These are phyloP conservation scores for Peltaster fructicola DNA, from an alignment of 2,329 filamentous ascomycete species.

Conservation along the genomic window DNA sequence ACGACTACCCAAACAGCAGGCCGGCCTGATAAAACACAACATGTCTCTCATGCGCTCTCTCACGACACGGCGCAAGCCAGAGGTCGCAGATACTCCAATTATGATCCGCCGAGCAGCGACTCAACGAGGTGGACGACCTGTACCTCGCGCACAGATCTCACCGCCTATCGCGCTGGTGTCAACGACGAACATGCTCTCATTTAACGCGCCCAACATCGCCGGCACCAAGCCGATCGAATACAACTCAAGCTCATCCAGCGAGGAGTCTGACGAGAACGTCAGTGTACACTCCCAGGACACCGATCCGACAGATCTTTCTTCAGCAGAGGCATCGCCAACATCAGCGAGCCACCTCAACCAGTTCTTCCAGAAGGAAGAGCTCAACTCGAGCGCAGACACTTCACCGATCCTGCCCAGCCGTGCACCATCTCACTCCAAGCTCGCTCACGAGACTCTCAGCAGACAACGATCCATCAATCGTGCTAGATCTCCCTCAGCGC, in stretches of 20 bases:
- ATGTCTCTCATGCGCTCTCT: slow-evolving; percentile 54
- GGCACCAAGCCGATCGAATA: slow-evolving; percentile 14
- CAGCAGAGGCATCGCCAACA: slow-evolving; percentile 27
- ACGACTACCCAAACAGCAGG: slow-evolving; percentile 1
- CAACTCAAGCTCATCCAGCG: slow-evolving; percentile 43
- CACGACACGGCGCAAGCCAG: slow-evolving; percentile 48
- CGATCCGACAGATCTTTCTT: slow-evolving; percentile 45
- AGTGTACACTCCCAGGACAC: slow-evolving; percentile 44
- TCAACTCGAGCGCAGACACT: slow-evolving; percentile 11
- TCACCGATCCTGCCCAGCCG: slow-evolving; percentile 55
- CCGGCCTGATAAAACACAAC: slow-evolving; percentile 8
- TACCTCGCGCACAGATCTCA: slow-evolving; percentile 61
- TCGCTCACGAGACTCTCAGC: slow-evolving; percentile 58
- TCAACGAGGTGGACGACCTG: slow-evolving; percentile 29
- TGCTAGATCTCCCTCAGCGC: slow-evolving; percentile 20
- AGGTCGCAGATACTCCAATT: slow-evolving; percentile 15
- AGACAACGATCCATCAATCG: slow-evolving; percentile 44
- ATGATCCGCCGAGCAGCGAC: slow-evolving; percentile 24
- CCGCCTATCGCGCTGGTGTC: slow-evolving; percentile 72
- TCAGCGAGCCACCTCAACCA: slow-evolving; percentile 38
- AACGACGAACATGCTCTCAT: slow-evolving; percentile 90
- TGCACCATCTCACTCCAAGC: slow-evolving; percentile 76
- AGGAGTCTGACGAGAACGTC: slow-evolving; percentile 51
- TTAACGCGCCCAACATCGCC: slow-evolving; percentile 72
- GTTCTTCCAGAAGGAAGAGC: slow-evolving; percentile 39